Percentiles rank a stretch among this genome's conserved stretches.
Conservation (phyloP, 371 early-diverging fungal species). For the Rhizopus sp. region DNA sequence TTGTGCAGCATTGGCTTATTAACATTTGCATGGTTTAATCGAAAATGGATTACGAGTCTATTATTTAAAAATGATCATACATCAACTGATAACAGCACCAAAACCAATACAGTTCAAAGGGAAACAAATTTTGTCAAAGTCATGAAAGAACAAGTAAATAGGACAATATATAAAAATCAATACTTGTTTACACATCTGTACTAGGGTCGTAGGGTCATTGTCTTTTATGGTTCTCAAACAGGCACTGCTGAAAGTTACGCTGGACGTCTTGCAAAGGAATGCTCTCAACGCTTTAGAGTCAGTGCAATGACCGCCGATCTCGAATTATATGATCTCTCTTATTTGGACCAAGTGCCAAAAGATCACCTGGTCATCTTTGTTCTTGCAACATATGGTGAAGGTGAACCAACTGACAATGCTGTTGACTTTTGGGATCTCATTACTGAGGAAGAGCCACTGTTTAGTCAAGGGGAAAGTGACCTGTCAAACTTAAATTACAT, state of each 20-base stretch:
- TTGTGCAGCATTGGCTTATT: conserved; percentile 52
- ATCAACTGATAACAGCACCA: not conserved
- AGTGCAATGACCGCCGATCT: conserved; percentile 80
- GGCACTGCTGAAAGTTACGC: conserved; percentile 98
- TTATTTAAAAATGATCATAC: conserved; percentile 22
- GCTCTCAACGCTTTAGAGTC: conserved; percentile 72
- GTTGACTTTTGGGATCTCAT: conserved; percentile 83
- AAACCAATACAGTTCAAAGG: conserved; percentile 2
- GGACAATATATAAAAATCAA: not conserved
- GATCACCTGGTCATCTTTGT: conserved; percentile 77
- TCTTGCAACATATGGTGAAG: conserved; percentile 90
- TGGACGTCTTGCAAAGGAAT: conserved; percentile 83
- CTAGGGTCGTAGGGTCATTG: conserved; percentile 68
- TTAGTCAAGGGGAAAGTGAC: conserved; percentile 59
- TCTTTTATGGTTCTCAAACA: conserved; percentile 95
- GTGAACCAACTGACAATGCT: conserved; percentile 94
- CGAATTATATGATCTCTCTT: conserved; percentile 85
- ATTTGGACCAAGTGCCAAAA: conserved; percentile 67
- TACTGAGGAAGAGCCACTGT: conserved; percentile 68
- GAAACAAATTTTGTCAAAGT: conserved; percentile 51
- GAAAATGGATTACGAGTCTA: conserved; percentile 30
- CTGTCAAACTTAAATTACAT: conserved; percentile 71
- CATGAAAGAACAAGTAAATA: conserved; percentile 53
- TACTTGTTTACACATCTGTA: not conserved
- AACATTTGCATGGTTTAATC: conserved; percentile 48